A percentile compares a stretch with the other conserved stretches of the same genome.
phyloP scores from a whole-genome alignment of 2,329 filamentous ascomycete genomes.

The Paraphaeosphaeria sporulosa region DNA sequence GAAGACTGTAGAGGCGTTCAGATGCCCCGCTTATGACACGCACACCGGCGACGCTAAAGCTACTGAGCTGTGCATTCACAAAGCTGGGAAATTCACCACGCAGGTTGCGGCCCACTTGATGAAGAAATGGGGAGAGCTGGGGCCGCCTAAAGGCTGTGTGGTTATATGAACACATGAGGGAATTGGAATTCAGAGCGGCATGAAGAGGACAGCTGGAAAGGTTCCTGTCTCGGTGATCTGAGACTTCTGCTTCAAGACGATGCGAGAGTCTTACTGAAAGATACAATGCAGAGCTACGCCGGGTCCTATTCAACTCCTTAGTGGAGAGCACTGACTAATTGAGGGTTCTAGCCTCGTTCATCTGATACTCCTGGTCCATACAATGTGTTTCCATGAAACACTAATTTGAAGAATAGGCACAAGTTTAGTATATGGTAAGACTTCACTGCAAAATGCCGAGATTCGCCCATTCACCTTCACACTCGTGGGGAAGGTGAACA shows the following conservation, averaged over 20 bases:
- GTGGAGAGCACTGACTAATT: too few species aligned
- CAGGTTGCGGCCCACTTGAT: conserved; percentile 35
- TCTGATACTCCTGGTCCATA: too few species aligned
- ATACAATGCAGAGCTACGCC: too few species aligned
- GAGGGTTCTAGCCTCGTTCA: too few species aligned
- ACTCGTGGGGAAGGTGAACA: background rate
- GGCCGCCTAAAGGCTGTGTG: conserved; percentile 20
- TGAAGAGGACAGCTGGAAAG: background rate
- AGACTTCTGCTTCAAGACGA: too few species aligned
- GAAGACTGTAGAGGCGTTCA: background rate
- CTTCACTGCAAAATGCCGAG: background rate
- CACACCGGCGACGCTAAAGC: background rate
- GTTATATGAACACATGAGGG: conserved; percentile 26
- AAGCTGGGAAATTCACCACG: conserved; percentile 36
- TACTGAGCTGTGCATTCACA: background rate
- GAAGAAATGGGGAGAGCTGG: conserved; percentile 1
- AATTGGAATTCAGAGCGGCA: background rate
- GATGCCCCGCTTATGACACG: background rate
- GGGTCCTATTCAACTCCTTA: too few species aligned
- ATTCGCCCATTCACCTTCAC: background rate
- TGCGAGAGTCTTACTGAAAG: too few species aligned
- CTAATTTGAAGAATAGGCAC: too few species aligned
- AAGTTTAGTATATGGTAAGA: background rate
- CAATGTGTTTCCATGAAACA: too few species aligned
- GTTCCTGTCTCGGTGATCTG: background rate